Evolutionary conservation across 2,329 filamentous ascomycete species (phyloP).

Genomic region (Ramularia endophylla): DNA sequence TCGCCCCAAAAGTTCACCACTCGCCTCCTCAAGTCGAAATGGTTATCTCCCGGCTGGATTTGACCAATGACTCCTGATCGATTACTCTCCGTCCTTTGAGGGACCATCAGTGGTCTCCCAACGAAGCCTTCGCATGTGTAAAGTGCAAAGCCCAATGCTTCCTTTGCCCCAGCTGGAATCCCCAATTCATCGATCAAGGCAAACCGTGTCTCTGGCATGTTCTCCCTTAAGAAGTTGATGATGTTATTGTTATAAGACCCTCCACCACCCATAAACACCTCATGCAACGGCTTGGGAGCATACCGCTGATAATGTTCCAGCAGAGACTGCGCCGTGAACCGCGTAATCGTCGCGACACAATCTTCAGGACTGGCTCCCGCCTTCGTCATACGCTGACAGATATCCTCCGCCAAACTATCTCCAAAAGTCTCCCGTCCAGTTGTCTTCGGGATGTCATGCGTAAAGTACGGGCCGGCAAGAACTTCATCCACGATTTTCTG

Average conservation of each 20-base stretch:
- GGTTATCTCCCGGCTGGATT: background rate
- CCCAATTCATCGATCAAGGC: background rate
- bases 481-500: conserved; percentile 19
- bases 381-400: conserved; percentile 13
- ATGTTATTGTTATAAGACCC: conserved; percentile 27
- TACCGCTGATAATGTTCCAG: conserved; percentile 19
- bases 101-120: conserved; percentile 2
- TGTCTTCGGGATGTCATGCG: conserved; percentile 19
- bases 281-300: conserved; percentile 18
- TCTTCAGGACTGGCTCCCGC: conserved; percentile 15
- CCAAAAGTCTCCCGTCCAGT: conserved; percentile 20
- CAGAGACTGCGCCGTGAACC: conserved; percentile 22
- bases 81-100: conserved; percentile 1
- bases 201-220: background rate
- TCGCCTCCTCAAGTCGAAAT: conserved; percentile 1
- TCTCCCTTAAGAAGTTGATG: conserved; percentile 7
- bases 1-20: conserved; percentile 4
- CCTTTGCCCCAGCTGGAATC: background rate
- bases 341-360: conserved; percentile 23
- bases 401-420: conserved; percentile 17
- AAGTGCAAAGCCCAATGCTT: background rate
- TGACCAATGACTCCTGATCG: conserved; percentile 1
- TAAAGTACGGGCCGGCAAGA: conserved; percentile 16
- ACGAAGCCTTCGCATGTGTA: background rate
- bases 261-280: conserved; percentile 26